A percentile compares a stretch with the other conserved stretches of the same genome.
These are phyloP conservation scores for Neopestalotiopsis clavispora DNA, from an alignment of 2,329 filamentous ascomycete species.

Conservation along the genomic window DNA sequence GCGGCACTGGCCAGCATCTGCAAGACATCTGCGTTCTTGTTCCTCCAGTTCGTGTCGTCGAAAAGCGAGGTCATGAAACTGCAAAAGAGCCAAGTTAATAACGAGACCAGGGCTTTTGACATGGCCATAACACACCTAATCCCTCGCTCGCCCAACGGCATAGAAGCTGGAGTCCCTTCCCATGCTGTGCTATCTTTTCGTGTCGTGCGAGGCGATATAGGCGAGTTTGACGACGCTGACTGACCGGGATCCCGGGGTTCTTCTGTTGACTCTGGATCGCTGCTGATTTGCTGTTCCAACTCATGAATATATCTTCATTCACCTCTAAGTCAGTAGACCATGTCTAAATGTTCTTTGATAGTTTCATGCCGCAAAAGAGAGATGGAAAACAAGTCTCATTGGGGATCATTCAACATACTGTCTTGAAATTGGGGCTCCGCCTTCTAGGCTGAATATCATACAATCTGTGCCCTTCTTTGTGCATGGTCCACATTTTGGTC, in stretches of 20 bases:
- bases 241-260: constrained; percentile 1
- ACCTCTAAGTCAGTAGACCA: too few relatives aligned
- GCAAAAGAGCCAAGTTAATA: not conserved
- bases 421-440: constrained; percentile 28
- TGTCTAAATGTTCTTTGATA: too few relatives aligned
- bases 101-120: too few relatives aligned
- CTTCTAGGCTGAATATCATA: constrained; percentile 31
- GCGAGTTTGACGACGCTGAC: not conserved
- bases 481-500: constrained; percentile 36
- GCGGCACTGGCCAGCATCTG: constrained; percentile 18
- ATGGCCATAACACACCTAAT: constrained; percentile 18
- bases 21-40: constrained; percentile 21
- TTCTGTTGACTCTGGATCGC: not conserved
- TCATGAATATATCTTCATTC: constrained; percentile 30
- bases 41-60: constrained; percentile 23
- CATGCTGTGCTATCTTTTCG: not conserved
- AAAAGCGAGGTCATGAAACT: constrained; percentile 19
- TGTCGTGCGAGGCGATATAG: constrained; percentile 22
- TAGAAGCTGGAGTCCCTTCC: not conserved
- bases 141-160: not conserved
- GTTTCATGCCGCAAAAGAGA: too few relatives aligned
- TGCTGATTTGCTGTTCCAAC: constrained; percentile 30
- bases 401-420: constrained; percentile 20
- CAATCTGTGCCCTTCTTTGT: constrained; percentile 31
- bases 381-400: too few relatives aligned